Conservation (phyloP, 2,329 filamentous ascomycete genomes). For the Fusarium virguliforme region DNA sequence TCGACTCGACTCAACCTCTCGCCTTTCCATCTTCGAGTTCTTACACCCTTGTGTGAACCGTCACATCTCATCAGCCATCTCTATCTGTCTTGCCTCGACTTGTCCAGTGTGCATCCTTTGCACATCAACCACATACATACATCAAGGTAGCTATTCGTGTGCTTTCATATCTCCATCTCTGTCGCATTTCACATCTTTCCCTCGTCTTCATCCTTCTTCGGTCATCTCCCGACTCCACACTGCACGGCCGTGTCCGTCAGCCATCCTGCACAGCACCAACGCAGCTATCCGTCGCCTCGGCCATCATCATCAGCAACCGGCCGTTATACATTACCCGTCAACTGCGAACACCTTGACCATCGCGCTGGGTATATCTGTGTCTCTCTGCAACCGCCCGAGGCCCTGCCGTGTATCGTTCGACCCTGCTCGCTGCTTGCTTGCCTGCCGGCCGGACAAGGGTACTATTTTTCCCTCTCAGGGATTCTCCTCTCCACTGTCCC, state of each 20-base stretch:
- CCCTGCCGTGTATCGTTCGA: conserved; percentile 36
- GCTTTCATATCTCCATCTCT: background rate
- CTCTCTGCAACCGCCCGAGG: conserved; percentile 24
- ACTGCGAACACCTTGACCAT: conserved; percentile 7
- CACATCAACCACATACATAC: background rate
- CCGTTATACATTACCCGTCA: conserved; percentile 4
- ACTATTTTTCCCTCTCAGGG: conserved; percentile 28
- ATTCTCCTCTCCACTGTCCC: conserved; percentile 24
- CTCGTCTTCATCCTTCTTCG: conserved; percentile 6
- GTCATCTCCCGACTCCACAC: conserved; percentile 15
- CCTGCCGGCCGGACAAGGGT: conserved; percentile 27
- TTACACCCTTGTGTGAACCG: conserved; percentile 10
- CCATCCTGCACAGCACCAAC: conserved; percentile 8
- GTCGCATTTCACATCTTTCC: conserved; percentile 3
- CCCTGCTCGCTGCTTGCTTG: conserved; percentile 14
- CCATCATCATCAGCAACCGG: conserved; percentile 3
- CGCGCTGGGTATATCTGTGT: conserved; percentile 13
- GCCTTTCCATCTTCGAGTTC: background rate
- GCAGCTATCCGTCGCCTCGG: conserved; percentile 6
- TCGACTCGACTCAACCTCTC: background rate
- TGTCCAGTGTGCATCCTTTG: background rate
- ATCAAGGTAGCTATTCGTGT: conserved; percentile 16
- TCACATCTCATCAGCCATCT: conserved; percentile 19
- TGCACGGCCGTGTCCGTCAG: conserved; percentile 10
- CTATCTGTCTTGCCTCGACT: background rate